phyloP scores from a whole-genome alignment of 139 green algal genomes.

The Picochlorum sp. region DNA sequence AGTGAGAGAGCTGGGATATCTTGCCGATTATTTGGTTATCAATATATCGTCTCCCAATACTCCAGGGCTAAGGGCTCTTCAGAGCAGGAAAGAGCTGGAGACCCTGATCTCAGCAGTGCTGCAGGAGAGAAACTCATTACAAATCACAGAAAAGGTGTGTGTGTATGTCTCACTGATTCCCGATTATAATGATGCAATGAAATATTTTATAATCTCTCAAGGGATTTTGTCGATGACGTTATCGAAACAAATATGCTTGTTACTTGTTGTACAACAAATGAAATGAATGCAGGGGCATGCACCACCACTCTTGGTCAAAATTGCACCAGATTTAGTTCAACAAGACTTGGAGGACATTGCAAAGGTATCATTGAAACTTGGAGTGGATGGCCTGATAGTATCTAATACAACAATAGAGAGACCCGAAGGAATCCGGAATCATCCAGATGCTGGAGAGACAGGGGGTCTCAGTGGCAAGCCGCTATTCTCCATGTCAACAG shows the following conservation, averaged over 20 bases:
- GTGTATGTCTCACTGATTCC: no score
- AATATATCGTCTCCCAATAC: constrained; percentile 99
- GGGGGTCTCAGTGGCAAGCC: constrained; percentile 83
- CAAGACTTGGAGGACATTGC: constrained; percentile 81
- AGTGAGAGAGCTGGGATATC: constrained; percentile 49
- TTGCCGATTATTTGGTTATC: constrained; percentile 92
- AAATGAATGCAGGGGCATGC: constrained; percentile 4
- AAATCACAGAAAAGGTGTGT: no score
- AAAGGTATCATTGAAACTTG: constrained; percentile 41
- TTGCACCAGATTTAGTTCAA: constrained; percentile 82
- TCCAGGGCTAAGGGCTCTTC: constrained; percentile 72
- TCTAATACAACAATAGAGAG: constrained; percentile 86
- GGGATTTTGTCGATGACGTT: neutral
- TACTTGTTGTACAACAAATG: no score
- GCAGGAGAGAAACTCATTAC: constrained; percentile 55
- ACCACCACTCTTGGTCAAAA: constrained; percentile 87
- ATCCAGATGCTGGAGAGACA: constrained; percentile 33
- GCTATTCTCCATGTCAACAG: constrained; percentile 67
- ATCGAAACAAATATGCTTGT: neutral
- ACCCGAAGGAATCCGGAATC: constrained; percentile 40
- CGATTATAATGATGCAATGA: no score
- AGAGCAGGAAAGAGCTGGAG: constrained; percentile 72
- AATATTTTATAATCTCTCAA: no score
- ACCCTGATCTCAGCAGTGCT: constrained; percentile 49
- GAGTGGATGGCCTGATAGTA: constrained; percentile 83